Evolutionary conservation across 2,329 filamentous ascomycete species (phyloP), one percentile per base, ranked within the genome.

Genomic region (Tolypocladium cylindrosporum): DNA sequence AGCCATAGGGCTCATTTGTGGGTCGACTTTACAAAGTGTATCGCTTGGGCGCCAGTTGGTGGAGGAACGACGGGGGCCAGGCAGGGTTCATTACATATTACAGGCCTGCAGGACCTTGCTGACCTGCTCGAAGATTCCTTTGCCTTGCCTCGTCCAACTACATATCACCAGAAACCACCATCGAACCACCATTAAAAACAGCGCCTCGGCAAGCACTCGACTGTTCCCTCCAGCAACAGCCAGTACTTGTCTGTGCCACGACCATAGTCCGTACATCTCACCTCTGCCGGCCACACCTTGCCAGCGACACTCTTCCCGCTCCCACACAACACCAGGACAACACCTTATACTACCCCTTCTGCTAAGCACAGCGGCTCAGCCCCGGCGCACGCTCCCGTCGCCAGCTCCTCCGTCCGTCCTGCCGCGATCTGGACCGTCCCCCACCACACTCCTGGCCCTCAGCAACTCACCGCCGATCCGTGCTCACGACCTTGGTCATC

Each of bases 401-500:
- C 41, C 48, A 53, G 48, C 55, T 53, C 39, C 45, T 57, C 34
- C 48, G 24, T 57, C 21, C 10, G 24, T 57, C 21, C 10, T 13
- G 40, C 48, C 55, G 36, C 36, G 16, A 50, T 36, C 55, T 56
- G 55, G 55, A 37, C 50, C 40, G 39, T 55, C 53, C 53, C 34
- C 37, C 55, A n/a, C 48, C 55, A n/a, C 56, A 16, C 52, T 40
- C 11, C 53, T 24, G 21, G 7, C 53, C 42, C 34, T 16, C 8
- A 11, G 36, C 57, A 36, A 45, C 57, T 43, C 57, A 55, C 57
- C 57, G 53, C 54, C 39, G 53, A 52, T 53, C 57, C 39, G 37
- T 45, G 40, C 43, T 9, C 37, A 4, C 39, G 24, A n/a, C 21
- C 11, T n/a, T 55, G 53, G 40, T 48, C 43, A 21, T 36, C 52